phyloP scores from a whole-genome alignment of 2,329 filamentous ascomycete species.

The Colletotrichum horii region DNA sequence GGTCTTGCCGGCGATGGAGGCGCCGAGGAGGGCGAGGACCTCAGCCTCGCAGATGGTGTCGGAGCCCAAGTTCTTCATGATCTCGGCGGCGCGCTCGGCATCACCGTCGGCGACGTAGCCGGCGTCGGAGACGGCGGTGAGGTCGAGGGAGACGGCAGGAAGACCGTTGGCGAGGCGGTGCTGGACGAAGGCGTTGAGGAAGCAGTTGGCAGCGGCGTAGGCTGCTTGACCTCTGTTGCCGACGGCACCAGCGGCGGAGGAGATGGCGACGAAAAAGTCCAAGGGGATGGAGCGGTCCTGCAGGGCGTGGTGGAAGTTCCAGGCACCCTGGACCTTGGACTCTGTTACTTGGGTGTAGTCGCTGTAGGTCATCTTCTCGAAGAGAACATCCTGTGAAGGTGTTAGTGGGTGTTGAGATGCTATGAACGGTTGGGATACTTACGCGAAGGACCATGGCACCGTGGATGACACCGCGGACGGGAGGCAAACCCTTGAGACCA shows the following conservation, averaged over 20 bases:
- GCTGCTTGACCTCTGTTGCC: constrained; percentile 58
- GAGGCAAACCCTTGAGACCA: constrained; percentile 33
- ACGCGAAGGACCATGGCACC: constrained; percentile 47
- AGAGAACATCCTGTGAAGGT: constrained; percentile 46
- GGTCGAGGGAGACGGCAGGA: constrained; percentile 53
- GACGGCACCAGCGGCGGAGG: constrained; percentile 55
- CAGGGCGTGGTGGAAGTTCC: constrained; percentile 58
- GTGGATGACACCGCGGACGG: constrained; percentile 49
- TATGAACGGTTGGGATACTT: too few relatives aligned
- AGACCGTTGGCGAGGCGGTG: constrained; percentile 45
- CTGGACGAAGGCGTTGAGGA: constrained; percentile 47
- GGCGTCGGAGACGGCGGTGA: constrained; percentile 56
- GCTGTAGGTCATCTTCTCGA: constrained; percentile 56
- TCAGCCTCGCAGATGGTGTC: constrained; percentile 57
- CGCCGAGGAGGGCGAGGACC: constrained; percentile 57
- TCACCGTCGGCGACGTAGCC: constrained; percentile 56
- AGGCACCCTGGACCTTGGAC: constrained; percentile 58
- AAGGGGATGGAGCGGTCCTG: constrained; percentile 33
- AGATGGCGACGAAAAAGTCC: constrained; percentile 62
- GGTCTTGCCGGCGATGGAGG: constrained; percentile 51
- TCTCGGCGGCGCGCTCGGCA: constrained; percentile 45
- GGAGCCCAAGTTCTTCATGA: constrained; percentile 54
- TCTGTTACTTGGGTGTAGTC: constrained; percentile 53
- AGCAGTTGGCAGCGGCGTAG: constrained; percentile 57
- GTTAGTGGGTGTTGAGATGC: constrained; percentile 7